phyloP scores from a whole-genome alignment of 495 filamentous ascomycete species.

The Aspergillus asperescens region DNA sequence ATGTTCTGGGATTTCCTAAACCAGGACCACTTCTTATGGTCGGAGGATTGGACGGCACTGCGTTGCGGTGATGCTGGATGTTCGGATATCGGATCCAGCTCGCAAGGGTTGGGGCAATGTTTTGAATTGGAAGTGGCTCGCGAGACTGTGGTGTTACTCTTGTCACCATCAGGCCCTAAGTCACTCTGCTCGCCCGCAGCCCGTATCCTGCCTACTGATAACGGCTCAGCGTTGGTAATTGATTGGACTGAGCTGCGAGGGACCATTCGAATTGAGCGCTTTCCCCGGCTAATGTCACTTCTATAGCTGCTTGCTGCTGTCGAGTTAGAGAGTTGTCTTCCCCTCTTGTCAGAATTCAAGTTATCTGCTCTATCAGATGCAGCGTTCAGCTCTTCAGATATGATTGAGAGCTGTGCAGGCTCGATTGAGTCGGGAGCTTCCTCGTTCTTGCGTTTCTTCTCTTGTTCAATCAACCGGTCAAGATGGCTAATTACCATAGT shows the following conservation, averaged over 20 bases:
- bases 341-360: not conserved
- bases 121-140: slow-evolving; percentile 15
- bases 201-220: slow-evolving; percentile 53
- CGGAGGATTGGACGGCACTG: slow-evolving; percentile 19
- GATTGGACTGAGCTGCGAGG: slow-evolving; percentile 38
- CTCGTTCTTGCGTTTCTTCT: slow-evolving; percentile 16
- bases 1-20: slow-evolving; percentile 54
- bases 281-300: slow-evolving; percentile 19
- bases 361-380: not conserved
- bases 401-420: slow-evolving; percentile 43
- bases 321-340: not conserved
- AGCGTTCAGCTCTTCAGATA: slow-evolving; percentile 35
- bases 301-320: not conserved
- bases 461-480: slow-evolving; percentile 55
- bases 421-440: slow-evolving; percentile 26
- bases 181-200: not conserved
- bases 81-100: slow-evolving; percentile 32
- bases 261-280: slow-evolving; percentile 46
- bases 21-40: slow-evolving; percentile 59
- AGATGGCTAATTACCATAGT: slow-evolving; percentile 57
- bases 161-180: not conserved
- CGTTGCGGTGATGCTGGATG: slow-evolving; percentile 25
- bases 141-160: not conserved
- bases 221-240: slow-evolving; percentile 40
- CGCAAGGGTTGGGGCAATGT: slow-evolving; percentile 16